These are phyloP conservation scores for Jackrogersella minutella DNA, from an alignment of 495 filamentous ascomycete species.

Conservation along the genomic window DNA sequence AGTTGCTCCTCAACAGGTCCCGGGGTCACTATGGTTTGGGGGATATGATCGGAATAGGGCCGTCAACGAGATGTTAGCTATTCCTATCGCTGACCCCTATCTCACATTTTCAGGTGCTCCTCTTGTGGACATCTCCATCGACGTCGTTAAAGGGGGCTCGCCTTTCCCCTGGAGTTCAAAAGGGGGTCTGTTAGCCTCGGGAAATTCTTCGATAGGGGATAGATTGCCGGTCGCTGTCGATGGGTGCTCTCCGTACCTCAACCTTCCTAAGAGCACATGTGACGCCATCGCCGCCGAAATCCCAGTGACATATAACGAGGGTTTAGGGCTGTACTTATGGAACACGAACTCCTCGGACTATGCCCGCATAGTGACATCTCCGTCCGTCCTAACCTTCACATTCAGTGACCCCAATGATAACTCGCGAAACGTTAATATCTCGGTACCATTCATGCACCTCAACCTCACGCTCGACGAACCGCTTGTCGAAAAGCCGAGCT, in stretches of 20 bases:
- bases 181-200: conserved; percentile 16
- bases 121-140: conserved; percentile 23
- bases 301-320: conserved; percentile 48
- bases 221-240: conserved; percentile 15
- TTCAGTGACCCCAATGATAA: conserved; percentile 44
- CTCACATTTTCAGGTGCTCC: conserved; percentile 11
- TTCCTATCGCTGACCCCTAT: conserved; percentile 16
- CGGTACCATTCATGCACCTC: conserved; percentile 58
- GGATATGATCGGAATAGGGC: conserved; percentile 30
- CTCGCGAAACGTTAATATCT: conserved; percentile 50
- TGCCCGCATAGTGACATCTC: conserved; percentile 49
- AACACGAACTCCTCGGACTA: conserved; percentile 51
- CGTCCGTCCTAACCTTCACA: conserved; percentile 56
- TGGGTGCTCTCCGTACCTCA: conserved; percentile 51
- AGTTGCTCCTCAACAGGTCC: neutral
- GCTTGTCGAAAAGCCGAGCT: conserved; percentile 49
- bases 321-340: conserved; percentile 58
- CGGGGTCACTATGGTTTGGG: conserved; percentile 22
- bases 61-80: conserved; percentile 13
- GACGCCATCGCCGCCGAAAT: conserved; percentile 53
- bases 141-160: conserved; percentile 25
- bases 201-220: conserved; percentile 21
- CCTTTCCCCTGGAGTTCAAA: conserved; percentile 27
- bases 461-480: conserved; percentile 59
- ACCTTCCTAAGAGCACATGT: conserved; percentile 57